Evolutionary conservation across 192 early-diverging fungal genomes (phyloP).

Genomic region (Dissophora globulifera): DNA sequence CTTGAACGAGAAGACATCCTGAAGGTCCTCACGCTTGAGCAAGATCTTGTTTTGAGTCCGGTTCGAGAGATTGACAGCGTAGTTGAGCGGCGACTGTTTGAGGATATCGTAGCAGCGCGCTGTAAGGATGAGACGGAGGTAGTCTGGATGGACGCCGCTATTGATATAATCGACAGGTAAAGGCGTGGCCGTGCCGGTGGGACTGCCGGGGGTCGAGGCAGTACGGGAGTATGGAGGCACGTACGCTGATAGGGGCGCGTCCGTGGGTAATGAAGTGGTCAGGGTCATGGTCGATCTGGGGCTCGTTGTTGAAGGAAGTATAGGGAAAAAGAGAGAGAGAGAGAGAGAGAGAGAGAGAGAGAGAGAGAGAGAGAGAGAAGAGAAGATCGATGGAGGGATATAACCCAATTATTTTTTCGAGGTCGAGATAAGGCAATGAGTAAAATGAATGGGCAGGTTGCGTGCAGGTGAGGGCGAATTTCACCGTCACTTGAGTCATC

Average conservation of each 20-base stretch:
- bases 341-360: too few relatives aligned
- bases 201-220: conserved; percentile 16
- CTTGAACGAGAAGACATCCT: conserved; percentile 98
- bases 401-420: too few relatives aligned
- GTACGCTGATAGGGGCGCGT: not conserved
- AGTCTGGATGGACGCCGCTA: conserved; percentile 74
- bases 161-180: not conserved
- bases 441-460: too few relatives aligned
- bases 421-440: too few relatives aligned
- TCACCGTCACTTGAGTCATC: too few relatives aligned
- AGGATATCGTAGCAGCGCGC: conserved; percentile 96
- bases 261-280: too few relatives aligned
- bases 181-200: conserved; percentile 14
- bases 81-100: conserved; percentile 88
- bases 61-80: conserved; percentile 83
- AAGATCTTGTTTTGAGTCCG: conserved; percentile 76
- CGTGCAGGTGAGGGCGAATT: too few relatives aligned
- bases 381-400: too few relatives aligned
- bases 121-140: conserved; percentile 92
- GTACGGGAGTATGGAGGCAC: conserved; percentile 26
- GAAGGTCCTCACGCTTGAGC: conserved; percentile 97
- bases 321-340: too few relatives aligned
- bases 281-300: too few relatives aligned
- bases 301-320: too few relatives aligned
- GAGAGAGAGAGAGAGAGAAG: too few relatives aligned